Evolutionary conservation across 148 eudicot species (phyloP), one percentile per base, ranked within the genome.

Genomic region (Salicornia ramosissima): DNA sequence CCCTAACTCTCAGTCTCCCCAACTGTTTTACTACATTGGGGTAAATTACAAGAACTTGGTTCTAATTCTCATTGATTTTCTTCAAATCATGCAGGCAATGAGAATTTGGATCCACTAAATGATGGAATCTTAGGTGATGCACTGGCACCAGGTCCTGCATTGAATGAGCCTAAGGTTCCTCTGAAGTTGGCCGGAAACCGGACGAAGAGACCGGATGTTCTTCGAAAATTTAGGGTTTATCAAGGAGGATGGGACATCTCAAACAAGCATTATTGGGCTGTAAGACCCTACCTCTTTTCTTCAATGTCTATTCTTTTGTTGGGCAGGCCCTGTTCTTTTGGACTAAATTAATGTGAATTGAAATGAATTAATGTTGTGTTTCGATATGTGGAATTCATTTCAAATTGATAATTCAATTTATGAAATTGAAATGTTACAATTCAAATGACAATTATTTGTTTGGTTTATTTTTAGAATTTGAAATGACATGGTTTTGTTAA

Each of bases 261-360:
- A 49, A 86, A 86, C 74, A 84, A 85, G 66, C 92, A 90, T 71
- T 94, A 94, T 79, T 94, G 96, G 97, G 97, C 97, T 78, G 98
- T 94, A 88, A 88, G 97, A 65, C n/a, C n/a, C n/a, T n/a, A n/a
- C n/a, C n/a, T n/a, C n/a, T n/a, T n/a, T n/a, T n/a, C n/a, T n/a
- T n/a, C n/a, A n/a, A n/a, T n/a, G n/a, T n/a, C n/a, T n/a, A n/a
- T n/a, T n/a, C n/a, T n/a, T n/a, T n/a, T n/a, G n/a, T n/a, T n/a
- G n/a, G n/a, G n/a, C n/a, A n/a, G n/a, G n/a, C n/a, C n/a, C n/a
- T n/a, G n/a, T n/a, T n/a, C n/a, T n/a, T n/a, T n/a, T n/a, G n/a
- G 47, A 42, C 61, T 34, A 19, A 42, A 65, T 22, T 26, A 50
- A n/a, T n/a, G n/a, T n/a, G n/a, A n/a, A n/a, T n/a, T n/a, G n/a